Base-by-base conservation (phyloP, 2,329 filamentous ascomycete genomes). In the Byssochlamys sp. region DNA sequence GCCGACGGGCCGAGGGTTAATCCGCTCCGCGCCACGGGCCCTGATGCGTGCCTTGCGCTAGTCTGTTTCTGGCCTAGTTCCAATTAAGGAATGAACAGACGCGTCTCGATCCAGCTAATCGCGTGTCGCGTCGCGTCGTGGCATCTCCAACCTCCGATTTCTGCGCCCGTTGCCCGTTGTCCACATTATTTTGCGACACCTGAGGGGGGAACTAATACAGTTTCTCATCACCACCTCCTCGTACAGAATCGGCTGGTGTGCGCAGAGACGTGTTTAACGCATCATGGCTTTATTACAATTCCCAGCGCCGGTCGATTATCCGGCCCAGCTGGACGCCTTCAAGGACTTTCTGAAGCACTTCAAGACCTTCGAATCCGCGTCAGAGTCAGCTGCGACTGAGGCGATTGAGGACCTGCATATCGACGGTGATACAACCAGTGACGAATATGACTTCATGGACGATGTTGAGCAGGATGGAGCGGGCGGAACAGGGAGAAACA, bases 361-460 rank as follows among this genome's bases (percentile, higher is more conserved):
- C 84, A 97, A 99, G 78, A 82, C 81, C 57, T 78, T 80, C n/a
- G 57, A 86, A 80, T 69, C 88, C 78, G 57, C 84, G 80, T 73
- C 82, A 81, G 83, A 77, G 58, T 75, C 79, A 14, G 79, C 87
- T 59, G 85, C 95, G 64, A 85, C 89, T 45, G 87, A 91, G 71
- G 91, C 91, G 51, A 82, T 99, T 53, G 85, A 90, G 65, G 85
- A 87, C 64, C 84, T 99, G 67, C 88, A 88, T 68, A 88, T 99
- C 62, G 88, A 91, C 71, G 91, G 90, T 69, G 88, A 95, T 75
- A 88, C 88, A 65, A 81, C 89, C 49, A 91, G 87, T 73, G 91
- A 96, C 68, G 90, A 96, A 67, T 90, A 96, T 72, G 91, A 96
- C 68, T 89, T 95, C 69, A 90, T 95, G 85, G 90, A 95, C 70